A percentile compares a stretch with the other conserved stretches of the same genome.
phyloP scores from a whole-genome alignment of 768 basidiomycete species.

The Suillus subalutaceus region DNA sequence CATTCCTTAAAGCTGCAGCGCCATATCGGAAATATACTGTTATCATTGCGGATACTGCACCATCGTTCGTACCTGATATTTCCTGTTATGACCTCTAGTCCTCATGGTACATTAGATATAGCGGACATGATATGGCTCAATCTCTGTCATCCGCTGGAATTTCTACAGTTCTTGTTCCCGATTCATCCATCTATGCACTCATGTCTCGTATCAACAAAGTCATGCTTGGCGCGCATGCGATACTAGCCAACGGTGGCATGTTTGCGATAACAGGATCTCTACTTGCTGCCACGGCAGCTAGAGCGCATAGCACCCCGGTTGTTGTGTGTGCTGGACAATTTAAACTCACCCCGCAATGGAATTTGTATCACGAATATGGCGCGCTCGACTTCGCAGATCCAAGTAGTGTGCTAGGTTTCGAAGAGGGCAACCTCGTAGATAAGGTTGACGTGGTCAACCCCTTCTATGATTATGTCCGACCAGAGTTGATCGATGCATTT shows the following conservation, averaged over 20 bases:
- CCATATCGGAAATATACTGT: conserved; percentile 93
- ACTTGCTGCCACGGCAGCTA: conserved; percentile 84
- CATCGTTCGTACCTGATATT: conserved; percentile 61
- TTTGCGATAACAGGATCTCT: conserved; percentile 88
- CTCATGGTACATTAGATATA: conserved; percentile 54
- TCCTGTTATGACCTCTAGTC: conserved; percentile 11
- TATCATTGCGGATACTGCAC: conserved; percentile 94
- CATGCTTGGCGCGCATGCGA: conserved; percentile 91
- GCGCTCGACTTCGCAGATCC: conserved; percentile 80
- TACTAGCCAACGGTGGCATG: conserved; percentile 96
- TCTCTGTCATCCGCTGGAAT: conserved; percentile 78
- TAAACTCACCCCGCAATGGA: conserved; percentile 92
- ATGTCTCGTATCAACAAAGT: conserved; percentile 98
- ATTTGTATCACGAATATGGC: conserved; percentile 83
- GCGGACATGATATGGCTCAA: conserved; percentile 83
- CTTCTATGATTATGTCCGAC: conserved; percentile 95
- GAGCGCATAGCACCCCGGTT: conserved; percentile 88
- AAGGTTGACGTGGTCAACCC: conserved; percentile 94
- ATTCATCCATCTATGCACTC: conserved; percentile 93
- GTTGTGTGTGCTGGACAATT: conserved; percentile 96
- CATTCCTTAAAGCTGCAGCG: conserved; percentile 90
- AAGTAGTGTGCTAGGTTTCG: conserved; percentile 68
- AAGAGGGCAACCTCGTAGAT: conserved; percentile 78
- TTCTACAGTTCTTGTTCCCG: conserved; percentile 95
- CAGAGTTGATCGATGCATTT: conserved; percentile 90